Conservation (phyloP, 2,329 filamentous ascomycete species). For the Penicillium hesseltinei region DNA sequence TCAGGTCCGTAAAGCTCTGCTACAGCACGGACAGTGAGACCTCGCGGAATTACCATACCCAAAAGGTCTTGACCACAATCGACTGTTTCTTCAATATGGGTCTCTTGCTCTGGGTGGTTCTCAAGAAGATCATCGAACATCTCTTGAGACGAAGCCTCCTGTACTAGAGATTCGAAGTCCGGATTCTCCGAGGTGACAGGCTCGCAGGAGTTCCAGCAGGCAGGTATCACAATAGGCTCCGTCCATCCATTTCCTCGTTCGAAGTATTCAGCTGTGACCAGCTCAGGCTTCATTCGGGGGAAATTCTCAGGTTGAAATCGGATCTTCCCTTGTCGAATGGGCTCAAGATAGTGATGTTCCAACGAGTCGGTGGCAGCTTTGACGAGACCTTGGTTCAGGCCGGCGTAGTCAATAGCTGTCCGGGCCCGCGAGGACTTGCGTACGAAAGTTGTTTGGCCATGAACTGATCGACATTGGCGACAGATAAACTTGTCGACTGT, state of each 20-base stretch:
- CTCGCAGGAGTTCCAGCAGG: slow-evolving; percentile 57
- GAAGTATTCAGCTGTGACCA: slow-evolving; percentile 62
- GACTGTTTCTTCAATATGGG: slow-evolving; percentile 44
- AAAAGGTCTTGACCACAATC: slow-evolving; percentile 64
- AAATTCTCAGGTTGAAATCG: slow-evolving; percentile 61
- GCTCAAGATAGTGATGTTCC: slow-evolving; percentile 67
- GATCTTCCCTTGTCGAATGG: slow-evolving; percentile 64
- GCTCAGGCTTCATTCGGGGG: slow-evolving; percentile 61
- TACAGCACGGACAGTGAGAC: slow-evolving; percentile 62
- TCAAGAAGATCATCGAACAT: slow-evolving; percentile 43
- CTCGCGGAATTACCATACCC: slow-evolving; percentile 66
- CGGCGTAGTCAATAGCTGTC: slow-evolving; percentile 66
- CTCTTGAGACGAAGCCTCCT: slow-evolving; percentile 38
- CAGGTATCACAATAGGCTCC: slow-evolving; percentile 66
- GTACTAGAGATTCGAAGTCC: slow-evolving; percentile 30
- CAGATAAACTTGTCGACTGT: slow-evolving; percentile 69
- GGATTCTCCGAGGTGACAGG: slow-evolving; percentile 30
- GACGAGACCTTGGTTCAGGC: slow-evolving; percentile 64
- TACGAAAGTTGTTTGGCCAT: slow-evolving; percentile 65
- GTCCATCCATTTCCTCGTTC: slow-evolving; percentile 63
- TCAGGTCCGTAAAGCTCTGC: slow-evolving; percentile 63
- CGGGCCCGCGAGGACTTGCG: slow-evolving; percentile 65
- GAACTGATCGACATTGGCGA: slow-evolving; percentile 55
- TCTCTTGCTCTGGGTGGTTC: slow-evolving; percentile 27
- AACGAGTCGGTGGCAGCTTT: slow-evolving; percentile 63